Evolutionary conservation across 2,329 filamentous ascomycete genomes (phyloP).

Genomic region (Microdochium bolleyi): DNA sequence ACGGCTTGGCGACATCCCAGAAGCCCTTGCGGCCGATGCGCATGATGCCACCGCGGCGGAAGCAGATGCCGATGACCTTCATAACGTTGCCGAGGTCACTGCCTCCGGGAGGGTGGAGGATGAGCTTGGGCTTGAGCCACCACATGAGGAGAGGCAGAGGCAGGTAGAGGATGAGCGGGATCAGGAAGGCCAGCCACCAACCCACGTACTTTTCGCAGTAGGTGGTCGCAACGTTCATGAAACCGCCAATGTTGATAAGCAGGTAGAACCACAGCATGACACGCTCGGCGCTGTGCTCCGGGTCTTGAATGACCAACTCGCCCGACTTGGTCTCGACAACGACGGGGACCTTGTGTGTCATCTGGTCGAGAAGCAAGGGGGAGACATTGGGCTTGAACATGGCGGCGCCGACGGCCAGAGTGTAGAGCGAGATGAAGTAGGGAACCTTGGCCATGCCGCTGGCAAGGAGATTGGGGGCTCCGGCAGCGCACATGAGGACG

Average conservation of each 20-base stretch:
- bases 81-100: conserved; percentile 35
- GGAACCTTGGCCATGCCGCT: conserved; percentile 41
- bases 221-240: neutral
- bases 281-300: conserved; percentile 52
- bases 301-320: conserved; percentile 59
- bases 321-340: conserved; percentile 44
- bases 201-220: neutral
- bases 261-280: conserved; percentile 59
- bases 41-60: conserved; percentile 35
- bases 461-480: conserved; percentile 32
- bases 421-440: conserved; percentile 44
- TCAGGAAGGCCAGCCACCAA: conserved; percentile 15
- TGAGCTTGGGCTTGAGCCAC: conserved; percentile 31
- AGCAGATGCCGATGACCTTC: conserved; percentile 27
- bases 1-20: conserved; percentile 49
- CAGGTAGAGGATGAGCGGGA: conserved; percentile 33
- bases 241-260: conserved; percentile 39
- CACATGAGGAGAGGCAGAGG: conserved; percentile 31
- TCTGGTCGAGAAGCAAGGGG: conserved; percentile 60
- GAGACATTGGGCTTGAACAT: conserved; percentile 67
- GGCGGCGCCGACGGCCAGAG: conserved; percentile 51
- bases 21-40: conserved; percentile 36
- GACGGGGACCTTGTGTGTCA: conserved; percentile 44
- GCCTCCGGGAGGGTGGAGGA: conserved; percentile 35
- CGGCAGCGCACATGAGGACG: conserved; percentile 41